Percentiles rank a stretch among this genome's conserved stretches.
Evolutionary conservation across 345 rosid species (phyloP).

Genomic region (Salix suchowensis): DNA sequence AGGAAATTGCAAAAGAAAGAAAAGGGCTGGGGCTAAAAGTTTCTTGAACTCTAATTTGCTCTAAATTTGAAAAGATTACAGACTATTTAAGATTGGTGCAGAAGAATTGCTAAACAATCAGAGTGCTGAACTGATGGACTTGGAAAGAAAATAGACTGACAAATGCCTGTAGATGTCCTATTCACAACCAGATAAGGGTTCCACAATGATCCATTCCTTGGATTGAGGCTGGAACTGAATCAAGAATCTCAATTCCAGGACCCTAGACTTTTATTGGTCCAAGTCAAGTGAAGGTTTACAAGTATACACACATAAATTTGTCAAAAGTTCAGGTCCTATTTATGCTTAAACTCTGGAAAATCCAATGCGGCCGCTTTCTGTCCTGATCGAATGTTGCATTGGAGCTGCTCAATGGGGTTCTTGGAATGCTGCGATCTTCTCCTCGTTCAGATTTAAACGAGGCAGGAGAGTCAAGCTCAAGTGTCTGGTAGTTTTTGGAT

Average conservation of each 20-base stretch:
- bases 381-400: conserved; percentile 54
- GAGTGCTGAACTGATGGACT: background rate
- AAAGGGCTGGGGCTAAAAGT: background rate
- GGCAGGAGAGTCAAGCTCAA: conserved; percentile 24
- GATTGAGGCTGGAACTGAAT: conserved; percentile 17
- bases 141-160: background rate
- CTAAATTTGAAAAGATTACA: background rate
- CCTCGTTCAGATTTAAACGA: conserved; percentile 31
- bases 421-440: conserved; percentile 44
- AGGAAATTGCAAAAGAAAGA: background rate
- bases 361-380: conserved; percentile 66
- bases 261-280: conserved; percentile 13
- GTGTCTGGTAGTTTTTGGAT: conserved; percentile 2
- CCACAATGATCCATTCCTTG: conserved; percentile 11
- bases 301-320: conserved; percentile 10
- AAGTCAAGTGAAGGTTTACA: background rate
- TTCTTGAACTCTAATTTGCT: background rate
- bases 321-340: conserved; percentile 34
- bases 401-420: conserved; percentile 54
- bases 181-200: conserved; percentile 23
- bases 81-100: background rate
- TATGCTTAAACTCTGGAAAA: conserved; percentile 54
- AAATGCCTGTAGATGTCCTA: background rate
- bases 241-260: conserved; percentile 21
- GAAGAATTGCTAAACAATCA: background rate